Conservation (phyloP, 1,284 basidiomycete species). For the Fomitopsis betulina region DNA sequence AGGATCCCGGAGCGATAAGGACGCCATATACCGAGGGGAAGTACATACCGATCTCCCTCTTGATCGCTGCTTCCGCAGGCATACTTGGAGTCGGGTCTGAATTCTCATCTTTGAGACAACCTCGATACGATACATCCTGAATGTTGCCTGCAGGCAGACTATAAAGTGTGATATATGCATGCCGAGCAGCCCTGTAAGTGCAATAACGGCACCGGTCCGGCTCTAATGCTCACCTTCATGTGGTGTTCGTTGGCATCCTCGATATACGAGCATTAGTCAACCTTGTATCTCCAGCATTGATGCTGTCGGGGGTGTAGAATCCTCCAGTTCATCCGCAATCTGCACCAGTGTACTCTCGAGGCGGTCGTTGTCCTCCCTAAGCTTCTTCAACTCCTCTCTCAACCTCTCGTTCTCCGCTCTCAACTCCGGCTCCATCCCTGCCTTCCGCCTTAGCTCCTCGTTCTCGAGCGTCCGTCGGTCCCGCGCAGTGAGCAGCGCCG, state of each 20-base stretch:
- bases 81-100: not conserved
- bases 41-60: conserved; percentile 22
- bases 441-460: conserved; percentile 51
- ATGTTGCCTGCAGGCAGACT: too few relatives aligned
- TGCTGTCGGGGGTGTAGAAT: not conserved
- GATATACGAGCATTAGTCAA: not conserved
- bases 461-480: conserved; percentile 43
- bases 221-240: not conserved
- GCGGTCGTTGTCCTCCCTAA: conserved; percentile 19
- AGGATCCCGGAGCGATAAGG: not conserved
- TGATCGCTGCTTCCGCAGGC: conserved; percentile 14
- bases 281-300: not conserved
- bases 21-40: conserved; percentile 27
- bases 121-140: too few relatives aligned
- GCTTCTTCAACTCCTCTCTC: conserved; percentile 17
- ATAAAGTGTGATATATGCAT: too few relatives aligned
- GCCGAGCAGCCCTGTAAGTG: too few relatives aligned
- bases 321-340: conserved; percentile 19
- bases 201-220: too few relatives aligned
- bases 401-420: conserved; percentile 22
- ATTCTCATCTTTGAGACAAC: too few relatives aligned
- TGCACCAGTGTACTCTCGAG: conserved; percentile 19
- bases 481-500: conserved; percentile 46
- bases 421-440: conserved; percentile 45
- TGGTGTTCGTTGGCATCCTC: not conserved